Evolutionary conservation across 2,329 filamentous ascomycete genomes (phyloP).

Genomic region (Trichophaea hybrida): DNA sequence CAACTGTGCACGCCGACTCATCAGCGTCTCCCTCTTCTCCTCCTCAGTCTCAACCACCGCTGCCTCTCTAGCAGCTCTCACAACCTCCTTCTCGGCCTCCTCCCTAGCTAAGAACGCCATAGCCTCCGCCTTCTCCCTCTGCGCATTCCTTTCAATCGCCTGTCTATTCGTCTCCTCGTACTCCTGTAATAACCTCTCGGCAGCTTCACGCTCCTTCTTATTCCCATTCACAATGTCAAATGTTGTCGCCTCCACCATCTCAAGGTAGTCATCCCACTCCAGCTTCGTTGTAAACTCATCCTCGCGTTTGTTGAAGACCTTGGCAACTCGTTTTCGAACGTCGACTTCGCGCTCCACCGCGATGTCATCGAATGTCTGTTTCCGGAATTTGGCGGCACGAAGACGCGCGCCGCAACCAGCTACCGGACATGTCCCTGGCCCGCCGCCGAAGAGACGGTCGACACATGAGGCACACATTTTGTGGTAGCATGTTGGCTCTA

Average conservation of each 20-base stretch:
- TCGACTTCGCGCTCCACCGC: conserved; percentile 85
- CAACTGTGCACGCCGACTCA: conserved; percentile 54
- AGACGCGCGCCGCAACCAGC: conserved; percentile 77
- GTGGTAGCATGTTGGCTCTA: conserved; percentile 98
- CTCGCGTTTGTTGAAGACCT: conserved; percentile 67
- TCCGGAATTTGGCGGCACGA: conserved; percentile 68
- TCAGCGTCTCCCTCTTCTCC: conserved; percentile 49
- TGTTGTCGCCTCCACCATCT: conserved; percentile 78
- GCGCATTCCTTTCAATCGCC: conserved; percentile 49
- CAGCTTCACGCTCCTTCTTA: conserved; percentile 42
- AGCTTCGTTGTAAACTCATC: conserved; percentile 78
- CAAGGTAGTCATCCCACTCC: conserved; percentile 87
- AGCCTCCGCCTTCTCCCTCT: conserved; percentile 41
- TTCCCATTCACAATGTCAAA: conserved; percentile 68
- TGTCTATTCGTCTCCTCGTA: conserved; percentile 62
- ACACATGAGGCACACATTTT: conserved; percentile 97
- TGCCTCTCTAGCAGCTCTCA: conserved; percentile 46
- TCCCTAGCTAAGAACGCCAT: conserved; percentile 36
- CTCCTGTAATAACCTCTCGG: conserved; percentile 40
- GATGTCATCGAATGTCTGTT: conserved; percentile 81
- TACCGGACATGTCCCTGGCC: conserved; percentile 83
- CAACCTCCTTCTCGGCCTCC: conserved; percentile 49
- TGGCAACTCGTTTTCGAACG: conserved; percentile 63
- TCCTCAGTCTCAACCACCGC: conserved; percentile 55
- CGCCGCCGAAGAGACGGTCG: conserved; percentile 80